Evolutionary conservation across 2,329 filamentous ascomycete genomes (phyloP), one percentile per base, ranked within the genome.

Genomic region (Rutstroemia sp.): DNA sequence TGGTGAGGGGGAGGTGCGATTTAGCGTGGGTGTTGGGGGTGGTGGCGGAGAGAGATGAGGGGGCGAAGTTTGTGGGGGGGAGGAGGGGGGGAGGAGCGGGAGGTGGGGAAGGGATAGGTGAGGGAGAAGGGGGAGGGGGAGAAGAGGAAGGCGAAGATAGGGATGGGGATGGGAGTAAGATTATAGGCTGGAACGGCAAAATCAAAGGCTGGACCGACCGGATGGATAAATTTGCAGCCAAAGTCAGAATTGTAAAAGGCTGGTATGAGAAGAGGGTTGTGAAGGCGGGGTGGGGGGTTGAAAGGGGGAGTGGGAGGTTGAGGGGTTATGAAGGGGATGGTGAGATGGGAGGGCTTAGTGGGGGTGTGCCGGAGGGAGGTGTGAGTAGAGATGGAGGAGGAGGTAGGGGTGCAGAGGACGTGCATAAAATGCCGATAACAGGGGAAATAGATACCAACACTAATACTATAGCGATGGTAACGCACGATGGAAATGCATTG

Each of bases 161-260:
- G n/a, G n/a, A n/a, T n/a, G n/a, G n/a, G n/a, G n/a, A n/a, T n/a
- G n/a, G n/a, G n/a, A n/a, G n/a, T n/a, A n/a, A n/a, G n/a, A n/a
- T n/a, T 34, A 17, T 40, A 14, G 39, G 17, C 14, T 19, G 42
- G 42, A 45, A 45, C 23, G 19, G 19, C n/a, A 48, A 34, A 16
- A 36, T 30, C 12, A 30, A 48, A 16, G 39, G 47, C 10, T 50
- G 36, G 47, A 45, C 38, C 3, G 47, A 51, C 27, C 44, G 53
- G 21, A 36, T 56, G n/a, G 53, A 51, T 27, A 51, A 51, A 38
- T 56, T 50, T 38, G 53, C 53, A 9, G 19, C 27, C 14, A 56
- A 56, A 4, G 44, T 56, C 2, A 21, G 30, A 12, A 23, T 45
- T 6, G 48, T 51, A 9, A 51, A 2, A 19, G 30, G 9, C 9